Evolutionary conservation across 2,329 filamentous ascomycete species (phyloP).

Genomic region (Stachybotrys elegans): DNA sequence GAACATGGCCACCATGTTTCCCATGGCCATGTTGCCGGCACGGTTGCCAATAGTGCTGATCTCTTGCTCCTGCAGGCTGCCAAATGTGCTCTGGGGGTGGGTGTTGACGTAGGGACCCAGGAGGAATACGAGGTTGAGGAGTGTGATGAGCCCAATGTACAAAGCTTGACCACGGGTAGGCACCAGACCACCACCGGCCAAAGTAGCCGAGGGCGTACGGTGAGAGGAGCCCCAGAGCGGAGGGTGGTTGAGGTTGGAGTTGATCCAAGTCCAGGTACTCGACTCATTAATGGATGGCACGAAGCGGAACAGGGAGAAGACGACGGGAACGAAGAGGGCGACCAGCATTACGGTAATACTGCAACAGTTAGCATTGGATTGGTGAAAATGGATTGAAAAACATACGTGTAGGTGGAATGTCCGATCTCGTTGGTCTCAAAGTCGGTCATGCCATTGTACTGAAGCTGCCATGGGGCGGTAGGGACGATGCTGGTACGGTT

Average conservation of each 20-base stretch:
- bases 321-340: conserved; percentile 24
- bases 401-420: conserved; percentile 17
- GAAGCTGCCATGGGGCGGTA: conserved; percentile 21
- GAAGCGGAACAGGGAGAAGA: conserved; percentile 27
- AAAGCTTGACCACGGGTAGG: conserved; percentile 30
- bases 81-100: conserved; percentile 21
- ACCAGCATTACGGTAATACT: conserved; percentile 20
- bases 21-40: conserved; percentile 27
- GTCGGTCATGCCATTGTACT: conserved; percentile 48
- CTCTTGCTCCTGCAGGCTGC: conserved; percentile 16
- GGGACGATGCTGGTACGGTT: conserved; percentile 26
- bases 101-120: conserved; percentile 22
- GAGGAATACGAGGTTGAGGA: conserved; percentile 28
- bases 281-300: conserved; percentile 21
- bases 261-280: conserved; percentile 19
- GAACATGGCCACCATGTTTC: conserved; percentile 24
- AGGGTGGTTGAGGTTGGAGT: conserved; percentile 25
- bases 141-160: conserved; percentile 25
- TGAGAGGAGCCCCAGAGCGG: conserved; percentile 24
- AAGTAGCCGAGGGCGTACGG: conserved; percentile 19
- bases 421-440: conserved; percentile 41
- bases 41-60: conserved; percentile 30
- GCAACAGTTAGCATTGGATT: background rate
- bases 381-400: background rate
- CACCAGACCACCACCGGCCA: conserved; percentile 18